Evolutionary conservation across 768 basidiomycete species (phyloP).

Genomic region (Leccinellum albellum): DNA sequence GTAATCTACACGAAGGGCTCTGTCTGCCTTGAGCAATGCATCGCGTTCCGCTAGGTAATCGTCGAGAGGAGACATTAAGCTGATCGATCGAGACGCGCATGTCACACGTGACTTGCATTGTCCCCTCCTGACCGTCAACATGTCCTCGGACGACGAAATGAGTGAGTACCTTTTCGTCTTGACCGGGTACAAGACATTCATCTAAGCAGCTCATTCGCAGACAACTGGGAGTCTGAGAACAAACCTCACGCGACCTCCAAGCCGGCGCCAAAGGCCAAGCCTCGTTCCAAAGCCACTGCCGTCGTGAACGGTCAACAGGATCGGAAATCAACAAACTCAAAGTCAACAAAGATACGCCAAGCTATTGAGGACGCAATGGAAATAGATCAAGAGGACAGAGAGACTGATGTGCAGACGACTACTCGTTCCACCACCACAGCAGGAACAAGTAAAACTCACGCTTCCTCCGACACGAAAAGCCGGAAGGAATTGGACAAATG

Average conservation of each 20-base stretch:
- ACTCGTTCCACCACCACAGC: slow-evolving; percentile 1
- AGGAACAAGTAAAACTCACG: slow-evolving; percentile 11
- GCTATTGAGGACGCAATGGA: slow-evolving; percentile 13
- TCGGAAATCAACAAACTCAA: slow-evolving; percentile 7
- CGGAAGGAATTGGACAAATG: slow-evolving; percentile 28
- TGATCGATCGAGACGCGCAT: too few species aligned
- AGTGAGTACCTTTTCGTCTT: slow-evolving; percentile 17
- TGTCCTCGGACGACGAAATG: slow-evolving; percentile 34
- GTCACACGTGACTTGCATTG: slow-evolving; percentile 10
- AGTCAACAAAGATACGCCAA: slow-evolving; percentile 5
- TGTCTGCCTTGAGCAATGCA: slow-evolving; percentile 38
- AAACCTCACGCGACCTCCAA: background rate
- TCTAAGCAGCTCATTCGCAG: slow-evolving; percentile 25
- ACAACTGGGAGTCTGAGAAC: slow-evolving; percentile 15
- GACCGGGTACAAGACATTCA: slow-evolving; percentile 12
- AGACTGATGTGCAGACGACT: background rate
- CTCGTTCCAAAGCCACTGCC: slow-evolving; percentile 6
- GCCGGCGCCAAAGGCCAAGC: slow-evolving; percentile 15
- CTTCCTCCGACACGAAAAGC: slow-evolving; percentile 11
- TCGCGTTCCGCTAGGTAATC: slow-evolving; percentile 26
- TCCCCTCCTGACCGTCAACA: slow-evolving; percentile 7
- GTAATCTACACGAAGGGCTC: slow-evolving; percentile 49
- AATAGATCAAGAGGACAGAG: slow-evolving; percentile 4
- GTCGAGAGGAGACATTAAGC: slow-evolving; percentile 8
- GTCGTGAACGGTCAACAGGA: slow-evolving; percentile 4